Evolutionary conservation across 768 basidiomycete genomes (phyloP).

Genomic region (Royoungia palumana): DNA sequence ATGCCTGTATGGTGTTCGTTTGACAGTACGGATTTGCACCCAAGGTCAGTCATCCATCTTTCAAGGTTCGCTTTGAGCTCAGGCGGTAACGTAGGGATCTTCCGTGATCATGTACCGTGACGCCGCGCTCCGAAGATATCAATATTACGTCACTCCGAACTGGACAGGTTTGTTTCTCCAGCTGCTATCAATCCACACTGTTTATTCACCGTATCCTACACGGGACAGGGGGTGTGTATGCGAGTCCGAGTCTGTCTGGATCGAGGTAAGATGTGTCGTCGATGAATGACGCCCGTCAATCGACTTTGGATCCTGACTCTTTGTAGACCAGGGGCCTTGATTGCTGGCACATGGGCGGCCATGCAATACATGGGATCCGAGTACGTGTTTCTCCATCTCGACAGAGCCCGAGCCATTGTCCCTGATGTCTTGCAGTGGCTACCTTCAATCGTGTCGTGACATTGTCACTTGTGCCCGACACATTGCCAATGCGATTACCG

Average conservation of each 20-base stretch:
- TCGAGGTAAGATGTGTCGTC: conserved; percentile 57
- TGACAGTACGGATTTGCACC: conserved; percentile 88
- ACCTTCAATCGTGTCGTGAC: conserved; percentile 75
- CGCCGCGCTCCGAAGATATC: conserved; percentile 68
- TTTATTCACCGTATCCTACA: neutral
- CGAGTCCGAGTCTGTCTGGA: conserved; percentile 84
- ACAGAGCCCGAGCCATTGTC: too few relatives aligned
- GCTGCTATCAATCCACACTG: neutral
- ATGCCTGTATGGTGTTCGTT: neutral
- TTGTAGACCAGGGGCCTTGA: conserved; percentile 78
- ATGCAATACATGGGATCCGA: conserved; percentile 90
- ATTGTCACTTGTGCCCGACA: conserved; percentile 75
- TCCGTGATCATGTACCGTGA: conserved; percentile 95
- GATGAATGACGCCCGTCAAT: neutral
- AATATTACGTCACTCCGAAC: conserved; percentile 80
- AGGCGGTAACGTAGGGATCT: conserved; percentile 53
- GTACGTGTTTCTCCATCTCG: conserved; percentile 45
- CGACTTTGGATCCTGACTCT: neutral
- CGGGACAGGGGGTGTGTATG: conserved; percentile 76
- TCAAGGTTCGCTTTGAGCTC: neutral
- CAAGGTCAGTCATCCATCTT: conserved; percentile 50
- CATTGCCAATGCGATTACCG: conserved; percentile 64
- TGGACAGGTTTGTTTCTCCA: conserved; percentile 60
- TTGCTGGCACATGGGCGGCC: conserved; percentile 96
- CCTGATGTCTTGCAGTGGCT: conserved; percentile 53